Base-by-base conservation (phyloP, 331 rosid species). In the Acacia pycnantha region DNA sequence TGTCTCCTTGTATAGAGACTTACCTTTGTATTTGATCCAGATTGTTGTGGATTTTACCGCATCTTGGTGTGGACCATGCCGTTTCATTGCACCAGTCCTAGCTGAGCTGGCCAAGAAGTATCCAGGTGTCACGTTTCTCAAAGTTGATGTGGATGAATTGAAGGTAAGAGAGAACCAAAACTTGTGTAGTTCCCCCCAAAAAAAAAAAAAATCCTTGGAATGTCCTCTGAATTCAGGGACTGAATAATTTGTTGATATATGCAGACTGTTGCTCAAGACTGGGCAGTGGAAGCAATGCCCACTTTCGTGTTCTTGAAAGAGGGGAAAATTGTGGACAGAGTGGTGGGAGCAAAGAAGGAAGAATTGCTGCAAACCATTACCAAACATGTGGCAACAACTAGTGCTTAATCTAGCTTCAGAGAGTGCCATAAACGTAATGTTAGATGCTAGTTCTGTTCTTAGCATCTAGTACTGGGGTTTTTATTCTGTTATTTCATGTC, bases 21-120 rank as follows among this genome's bases (percentile, higher is more conserved):
- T 77, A 76, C 58, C 70, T 56, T 77, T 53, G 9, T 33, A 33
- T 70, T 81, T 81, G 77, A 70, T 78, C 81, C 91, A 96, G 98
- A 84, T 96, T 40, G 97, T 96, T 43, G 90, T 96, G 77, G 94
- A 96, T 81, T 96, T 96, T 81, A 92, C 98, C 59, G 98, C 99
- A 65, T 92, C 98, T 15, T 96, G 99, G 97, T 96, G 99, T 51
- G 98, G 97, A 82, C 98, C 98, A 54, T 96, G 99, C 86, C 97
- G 97, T 47, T 86, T 88, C 90, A 90, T 94, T 79, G 80, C 93
- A 37, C 99, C 99, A 31, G 85, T 88, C 87, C 86, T 94, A 75
- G 84, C 88, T 26, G 97, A 92, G 67, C 80, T 94, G 68, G 99
- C 99, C 67, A 88, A 80, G 90, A 96, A 84, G 81, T 81, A 50